Conservation (phyloP, 345 rosid species). For the Gossypium longicalyx region DNA sequence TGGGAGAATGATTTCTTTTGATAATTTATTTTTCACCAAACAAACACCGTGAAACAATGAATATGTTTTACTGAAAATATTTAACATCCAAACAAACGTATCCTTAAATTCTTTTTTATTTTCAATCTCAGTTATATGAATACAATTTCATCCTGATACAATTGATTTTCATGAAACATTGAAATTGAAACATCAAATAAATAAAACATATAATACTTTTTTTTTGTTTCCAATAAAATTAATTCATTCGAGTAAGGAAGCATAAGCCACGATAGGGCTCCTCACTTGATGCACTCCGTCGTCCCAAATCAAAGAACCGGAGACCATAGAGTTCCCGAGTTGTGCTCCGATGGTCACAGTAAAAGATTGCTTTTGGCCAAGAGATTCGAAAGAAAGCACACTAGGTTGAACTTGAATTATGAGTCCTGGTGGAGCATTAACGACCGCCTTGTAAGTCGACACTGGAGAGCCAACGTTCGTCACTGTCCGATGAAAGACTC, state of each 20-base stretch:
- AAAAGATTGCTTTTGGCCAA: slow-evolving; percentile 23
- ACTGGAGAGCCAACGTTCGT: slow-evolving; percentile 34
- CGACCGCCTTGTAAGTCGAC: slow-evolving; percentile 24
- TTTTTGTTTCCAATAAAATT: neutral
- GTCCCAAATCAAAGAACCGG: slow-evolving; percentile 34
- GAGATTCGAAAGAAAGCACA: slow-evolving; percentile 22
- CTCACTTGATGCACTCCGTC: slow-evolving; percentile 26
- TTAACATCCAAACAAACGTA: no score
- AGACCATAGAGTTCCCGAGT: neutral
- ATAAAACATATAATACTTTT: neutral
- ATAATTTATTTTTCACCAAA: no score
- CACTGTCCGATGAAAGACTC: slow-evolving; percentile 29
- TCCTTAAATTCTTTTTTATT: neutral
- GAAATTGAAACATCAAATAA: neutral
- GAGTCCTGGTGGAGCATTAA: slow-evolving; percentile 22
- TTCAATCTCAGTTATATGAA: neutral
- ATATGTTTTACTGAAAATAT: no score
- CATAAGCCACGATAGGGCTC: neutral
- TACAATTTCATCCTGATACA: neutral
- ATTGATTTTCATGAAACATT: neutral
- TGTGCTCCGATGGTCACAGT: slow-evolving; percentile 20
- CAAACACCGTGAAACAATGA: no score
- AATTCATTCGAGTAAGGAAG: neutral
- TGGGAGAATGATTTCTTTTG: no score
- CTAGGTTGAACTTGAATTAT: slow-evolving; percentile 26